Evolutionary conservation across 23 red algal genomes (phyloP), one percentile per base, ranked within the genome.

Genomic region (Gracilaria gracilis): DNA sequence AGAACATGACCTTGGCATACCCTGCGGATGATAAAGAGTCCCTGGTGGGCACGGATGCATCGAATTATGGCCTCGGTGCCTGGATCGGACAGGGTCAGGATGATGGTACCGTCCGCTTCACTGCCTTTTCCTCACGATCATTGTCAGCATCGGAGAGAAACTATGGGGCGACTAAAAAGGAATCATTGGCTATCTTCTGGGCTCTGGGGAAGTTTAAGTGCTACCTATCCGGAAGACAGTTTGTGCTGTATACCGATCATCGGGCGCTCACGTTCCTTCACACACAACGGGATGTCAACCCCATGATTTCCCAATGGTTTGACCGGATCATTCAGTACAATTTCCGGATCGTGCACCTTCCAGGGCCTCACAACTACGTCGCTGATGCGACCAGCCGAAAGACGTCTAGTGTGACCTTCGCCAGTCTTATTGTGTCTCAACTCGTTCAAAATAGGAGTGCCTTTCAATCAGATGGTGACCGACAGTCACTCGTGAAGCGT

Each of bases 161-260:
- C 11, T 83, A 83, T 39, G 57, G 54, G 46, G 80, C 80, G 5
- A 83, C 80, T 8, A 83, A 62, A 34, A 61, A 83, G 32, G 80
- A 65, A 66, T 29, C 40, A 27, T 32, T 83, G 4, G 80, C 80
- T 4, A 67, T 83, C 9, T 9, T 83, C 6, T 83, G 55, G 55
- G 80, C 29, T 2, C 16, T 83, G 57, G 49, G 5, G 31, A 81
- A 81, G 21, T 81, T 81, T 79, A 2, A 20, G 9, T 79, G 75
- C 39, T 79, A 79, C 42, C 28, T 79, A 32, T 38, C 51, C 12
- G 37, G 75, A 29, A 39, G 35, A 7, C 31, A 8, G 40, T 81
- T 81, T 62, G 4, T 40, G 15, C 29, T 81, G 57, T 59, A 48
- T 5, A 81, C 77, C 29, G 77, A 81, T 20, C 48, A 81, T 4